Evolutionary conservation across 257 asterid species (phyloP), one percentile per base, ranked within the genome.

Genomic region (Forsythia viridissima): DNA sequence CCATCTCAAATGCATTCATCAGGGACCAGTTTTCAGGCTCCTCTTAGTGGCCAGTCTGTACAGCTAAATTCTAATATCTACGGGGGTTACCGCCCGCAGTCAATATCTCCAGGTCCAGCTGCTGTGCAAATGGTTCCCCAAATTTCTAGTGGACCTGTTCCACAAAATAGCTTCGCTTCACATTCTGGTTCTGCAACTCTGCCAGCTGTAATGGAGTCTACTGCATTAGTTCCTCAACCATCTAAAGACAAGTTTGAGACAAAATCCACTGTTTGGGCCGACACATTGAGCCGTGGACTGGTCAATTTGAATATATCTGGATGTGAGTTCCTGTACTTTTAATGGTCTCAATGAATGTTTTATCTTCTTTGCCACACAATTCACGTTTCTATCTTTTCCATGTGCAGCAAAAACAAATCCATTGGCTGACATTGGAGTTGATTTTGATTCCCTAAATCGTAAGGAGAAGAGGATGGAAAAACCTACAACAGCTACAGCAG

Each of bases 391-490:
- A 59, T 57, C 44, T 42, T 66, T 66, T 81, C 41, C 68, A 36
- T 68, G 4, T 90, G 96, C 92, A 95, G 99, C 97, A 40, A 95
- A 95, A 82, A 88, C 95, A 73, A 92, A 93, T 82, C 97, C 98
- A 8, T 69, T 93, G 80, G 85, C 90, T 78, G 96, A 92, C 82
- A 93, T 95, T 67, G 99, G 99, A 85, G 94, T 95, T 79, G 98
- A 95, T 85, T 95, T 95, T 82, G 98, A 95, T 76, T 91, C 97
- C 63, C 89, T 95, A 77, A 95, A 95, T 75, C 97, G 98, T 55
- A 92, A 82, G 90, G 99, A 95, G 84, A 95, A 91, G 88, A 89
- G 98, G 84, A 89, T 95, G 97, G 98, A 93, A 79, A 93, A 93
- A 81, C 97, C 97, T 73, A 79, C 92, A 3, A 81, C 90, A 15